phyloP scores from a whole-genome alignment of 805 yeast species.

The Candida sphagnicola region DNA sequence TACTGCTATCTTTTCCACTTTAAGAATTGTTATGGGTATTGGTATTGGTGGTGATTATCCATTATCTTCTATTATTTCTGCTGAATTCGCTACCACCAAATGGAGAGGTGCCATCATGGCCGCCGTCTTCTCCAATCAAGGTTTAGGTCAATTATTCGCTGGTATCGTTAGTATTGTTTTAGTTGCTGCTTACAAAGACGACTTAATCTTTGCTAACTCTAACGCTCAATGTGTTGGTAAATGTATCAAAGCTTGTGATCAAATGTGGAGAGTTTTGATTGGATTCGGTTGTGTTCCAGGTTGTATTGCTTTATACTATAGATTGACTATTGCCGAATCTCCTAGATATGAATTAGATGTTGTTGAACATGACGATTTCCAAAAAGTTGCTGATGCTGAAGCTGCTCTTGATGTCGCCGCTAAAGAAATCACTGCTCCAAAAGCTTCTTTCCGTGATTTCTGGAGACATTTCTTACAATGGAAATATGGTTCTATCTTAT shows the following conservation, averaged over 20 bases:
- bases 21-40: slow-evolving; percentile 87
- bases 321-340: slow-evolving; percentile 92
- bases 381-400: slow-evolving; percentile 50
- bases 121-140: slow-evolving; percentile 95
- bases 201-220: slow-evolving; percentile 46
- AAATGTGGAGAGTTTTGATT: slow-evolving; percentile 89
- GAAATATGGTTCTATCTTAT: slow-evolving; percentile 77
- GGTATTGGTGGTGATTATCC: slow-evolving; percentile 99
- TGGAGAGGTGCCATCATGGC: slow-evolving; percentile 99
- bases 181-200: slow-evolving; percentile 72
- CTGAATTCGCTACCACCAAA: slow-evolving; percentile 89
- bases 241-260: slow-evolving; percentile 80
- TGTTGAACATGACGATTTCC: slow-evolving; percentile 51
- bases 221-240: slow-evolving; percentile 58
- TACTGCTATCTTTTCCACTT: slow-evolving; percentile 68
- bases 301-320: slow-evolving; percentile 75
- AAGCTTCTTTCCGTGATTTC: slow-evolving; percentile 79
- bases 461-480: slow-evolving; percentile 71
- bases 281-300: slow-evolving; percentile 94
- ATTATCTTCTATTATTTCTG: slow-evolving; percentile 85
- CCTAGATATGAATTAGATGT: slow-evolving; percentile 89
- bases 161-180: slow-evolving; percentile 78
- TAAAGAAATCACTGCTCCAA: slow-evolving; percentile 55
- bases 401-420: slow-evolving; percentile 36
- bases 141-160: slow-evolving; percentile 89